Evolutionary conservation across 2,329 filamentous ascomycete genomes (phyloP).

Genomic region (Alternaria angustiovoidea): DNA sequence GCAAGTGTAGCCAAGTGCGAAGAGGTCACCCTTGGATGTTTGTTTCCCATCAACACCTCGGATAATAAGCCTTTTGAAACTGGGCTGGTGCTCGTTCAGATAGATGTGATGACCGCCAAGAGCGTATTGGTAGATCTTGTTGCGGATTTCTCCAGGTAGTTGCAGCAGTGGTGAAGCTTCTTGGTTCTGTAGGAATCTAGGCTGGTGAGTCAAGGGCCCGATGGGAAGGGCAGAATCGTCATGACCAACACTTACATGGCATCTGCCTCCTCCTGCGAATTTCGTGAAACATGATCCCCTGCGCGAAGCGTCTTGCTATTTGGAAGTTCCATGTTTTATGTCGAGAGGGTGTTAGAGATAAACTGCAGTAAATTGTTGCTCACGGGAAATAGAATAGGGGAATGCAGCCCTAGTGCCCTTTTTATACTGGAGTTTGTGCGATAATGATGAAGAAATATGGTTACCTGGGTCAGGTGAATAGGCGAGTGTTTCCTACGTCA

Average conservation of each 20-base stretch:
- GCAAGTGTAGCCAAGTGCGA: background rate
- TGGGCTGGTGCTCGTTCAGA: background rate
- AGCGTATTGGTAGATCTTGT: background rate
- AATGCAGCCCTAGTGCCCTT: background rate
- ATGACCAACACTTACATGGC: background rate
- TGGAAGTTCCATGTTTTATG: background rate
- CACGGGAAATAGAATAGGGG: background rate
- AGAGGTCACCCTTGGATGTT: background rate
- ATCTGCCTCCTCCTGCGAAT: background rate
- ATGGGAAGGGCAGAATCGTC: background rate
- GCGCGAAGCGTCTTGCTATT: background rate
- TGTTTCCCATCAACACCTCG: background rate
- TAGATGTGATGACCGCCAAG: background rate
- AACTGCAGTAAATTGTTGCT: no score
- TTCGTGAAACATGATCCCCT: background rate
- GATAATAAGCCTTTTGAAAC: background rate
- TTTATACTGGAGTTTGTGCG: background rate
- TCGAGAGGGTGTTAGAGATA: background rate
- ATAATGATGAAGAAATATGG: background rate
- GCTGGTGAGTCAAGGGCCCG: background rate
- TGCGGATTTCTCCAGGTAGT: slow-evolving; percentile 1
- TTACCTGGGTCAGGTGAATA: background rate
- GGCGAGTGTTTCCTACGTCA: background rate
- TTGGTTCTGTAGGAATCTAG: background rate
- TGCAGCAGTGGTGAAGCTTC: background rate